Evolutionary conservation across 1,284 basidiomycete genomes (phyloP).

Genomic region (Clitocybe nebularis): DNA sequence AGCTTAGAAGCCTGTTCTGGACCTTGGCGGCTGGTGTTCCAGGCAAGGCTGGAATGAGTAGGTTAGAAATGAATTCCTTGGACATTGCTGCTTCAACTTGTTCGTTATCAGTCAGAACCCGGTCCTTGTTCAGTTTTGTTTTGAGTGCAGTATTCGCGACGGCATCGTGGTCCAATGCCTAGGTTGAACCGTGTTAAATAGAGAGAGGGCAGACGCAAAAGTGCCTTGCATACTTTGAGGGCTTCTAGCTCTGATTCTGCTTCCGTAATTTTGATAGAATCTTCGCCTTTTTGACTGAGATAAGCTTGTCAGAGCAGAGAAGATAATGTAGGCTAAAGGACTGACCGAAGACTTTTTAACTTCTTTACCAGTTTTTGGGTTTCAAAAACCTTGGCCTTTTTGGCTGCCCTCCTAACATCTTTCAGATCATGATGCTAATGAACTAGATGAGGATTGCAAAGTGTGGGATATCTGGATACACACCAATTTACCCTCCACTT

Average conservation of each 20-base stretch:
- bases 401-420: constrained; percentile 67
- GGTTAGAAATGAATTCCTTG: constrained; percentile 34
- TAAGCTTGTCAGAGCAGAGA: too few relatives aligned
- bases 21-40: constrained; percentile 57
- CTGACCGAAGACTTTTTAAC: constrained; percentile 68
- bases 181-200: constrained; percentile 1
- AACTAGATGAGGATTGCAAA: too few relatives aligned
- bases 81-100: constrained; percentile 42
- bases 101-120: constrained; percentile 43
- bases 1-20: constrained; percentile 72
- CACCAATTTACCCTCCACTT: constrained; percentile 38
- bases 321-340: too few relatives aligned
- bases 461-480: too few relatives aligned
- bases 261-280: constrained; percentile 39
- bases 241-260: constrained; percentile 67
- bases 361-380: constrained; percentile 81
- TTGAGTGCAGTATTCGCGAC: constrained; percentile 62
- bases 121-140: constrained; percentile 75
- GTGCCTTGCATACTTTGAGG: constrained; percentile 55
- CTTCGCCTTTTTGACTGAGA: constrained; percentile 38
- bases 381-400: constrained; percentile 83
- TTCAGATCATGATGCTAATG: constrained; percentile 67
- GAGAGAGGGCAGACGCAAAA: too few relatives aligned
- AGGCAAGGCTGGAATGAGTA: constrained; percentile 27
- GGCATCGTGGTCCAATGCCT: constrained; percentile 60